Evolutionary conservation across 2,329 filamentous ascomycete species (phyloP).

Genomic region (Parastagonospora nodorum): DNA sequence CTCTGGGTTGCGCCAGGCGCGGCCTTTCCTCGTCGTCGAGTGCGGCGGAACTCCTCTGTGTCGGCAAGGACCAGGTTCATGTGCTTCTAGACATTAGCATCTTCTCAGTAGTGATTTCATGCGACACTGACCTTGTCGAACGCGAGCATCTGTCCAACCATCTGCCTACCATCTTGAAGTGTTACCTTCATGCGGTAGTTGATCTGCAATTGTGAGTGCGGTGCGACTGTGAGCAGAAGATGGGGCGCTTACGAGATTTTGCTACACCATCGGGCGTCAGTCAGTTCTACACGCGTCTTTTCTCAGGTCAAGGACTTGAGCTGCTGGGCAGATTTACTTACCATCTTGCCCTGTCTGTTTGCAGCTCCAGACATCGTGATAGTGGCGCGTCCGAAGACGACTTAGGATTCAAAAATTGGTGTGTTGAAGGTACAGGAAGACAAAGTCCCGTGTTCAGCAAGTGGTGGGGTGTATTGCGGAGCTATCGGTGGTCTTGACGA

Average conservation of each 20-base stretch:
- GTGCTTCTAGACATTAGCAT: slow-evolving; percentile 63
- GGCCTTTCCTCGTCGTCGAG: slow-evolving; percentile 62
- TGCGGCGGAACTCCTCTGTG: slow-evolving; percentile 67
- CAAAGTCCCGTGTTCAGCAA: slow-evolving; percentile 20
- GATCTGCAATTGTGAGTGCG: slow-evolving; percentile 66
- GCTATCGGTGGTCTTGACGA: slow-evolving; percentile 27
- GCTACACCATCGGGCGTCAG: slow-evolving; percentile 55
- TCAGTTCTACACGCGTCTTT: slow-evolving; percentile 53
- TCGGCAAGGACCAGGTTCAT: slow-evolving; percentile 99
- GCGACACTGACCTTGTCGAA: slow-evolving; percentile 81
- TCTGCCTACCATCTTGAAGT: slow-evolving; percentile 90
- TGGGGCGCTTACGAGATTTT: slow-evolving; percentile 65
- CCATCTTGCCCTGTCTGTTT: slow-evolving; percentile 99
- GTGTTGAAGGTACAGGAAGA: slow-evolving; percentile 5
- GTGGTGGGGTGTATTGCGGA: slow-evolving; percentile 29
- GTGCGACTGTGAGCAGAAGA: slow-evolving; percentile 13
- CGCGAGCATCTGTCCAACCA: slow-evolving; percentile 97
- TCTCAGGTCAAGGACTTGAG: slow-evolving; percentile 44
- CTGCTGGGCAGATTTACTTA: slow-evolving; percentile 61
- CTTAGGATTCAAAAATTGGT: slow-evolving; percentile 26
- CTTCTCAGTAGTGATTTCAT: background rate
- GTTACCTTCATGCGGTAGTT: slow-evolving; percentile 99
- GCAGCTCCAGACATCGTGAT: slow-evolving; percentile 50
- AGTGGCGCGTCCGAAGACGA: slow-evolving; percentile 51
- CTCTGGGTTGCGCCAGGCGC: slow-evolving; percentile 67